Conservation (phyloP, 1,139 yeast genomes). For the Hanseniaspora sp. region DNA sequence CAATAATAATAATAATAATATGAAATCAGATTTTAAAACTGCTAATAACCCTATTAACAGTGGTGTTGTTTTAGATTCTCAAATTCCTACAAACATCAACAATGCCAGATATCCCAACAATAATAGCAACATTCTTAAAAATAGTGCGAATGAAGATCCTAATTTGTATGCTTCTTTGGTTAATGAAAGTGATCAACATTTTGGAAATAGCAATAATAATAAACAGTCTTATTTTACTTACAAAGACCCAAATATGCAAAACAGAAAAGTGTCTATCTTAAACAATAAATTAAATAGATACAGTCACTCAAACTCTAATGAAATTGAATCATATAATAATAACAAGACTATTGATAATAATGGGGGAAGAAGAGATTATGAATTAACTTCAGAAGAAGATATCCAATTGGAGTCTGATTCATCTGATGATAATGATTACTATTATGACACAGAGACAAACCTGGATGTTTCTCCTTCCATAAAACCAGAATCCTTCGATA, state of each 20-base stretch:
- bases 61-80: neutral
- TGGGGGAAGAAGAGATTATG: neutral
- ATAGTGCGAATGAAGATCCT: neutral
- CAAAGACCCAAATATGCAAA: neutral
- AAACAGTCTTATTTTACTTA: neutral
- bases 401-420: neutral
- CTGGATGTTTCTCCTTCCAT: neutral
- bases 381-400: neutral
- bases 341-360: no score
- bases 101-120: neutral
- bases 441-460: neutral
- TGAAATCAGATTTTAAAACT: neutral
- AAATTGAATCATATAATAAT: neutral
- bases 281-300: neutral
- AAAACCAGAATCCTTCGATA: neutral
- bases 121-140: neutral
- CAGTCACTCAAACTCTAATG: neutral
- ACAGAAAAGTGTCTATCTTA: constrained; percentile 6
- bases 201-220: neutral
- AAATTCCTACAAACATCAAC: no score
- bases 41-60: neutral
- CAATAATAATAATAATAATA: neutral
- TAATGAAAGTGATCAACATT: neutral
- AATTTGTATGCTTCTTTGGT: neutral
- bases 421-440: neutral